Evolutionary conservation across 1,284 basidiomycete species (phyloP), one percentile per base, ranked within the genome.

Genomic region (Fomitopsis betulina): DNA sequence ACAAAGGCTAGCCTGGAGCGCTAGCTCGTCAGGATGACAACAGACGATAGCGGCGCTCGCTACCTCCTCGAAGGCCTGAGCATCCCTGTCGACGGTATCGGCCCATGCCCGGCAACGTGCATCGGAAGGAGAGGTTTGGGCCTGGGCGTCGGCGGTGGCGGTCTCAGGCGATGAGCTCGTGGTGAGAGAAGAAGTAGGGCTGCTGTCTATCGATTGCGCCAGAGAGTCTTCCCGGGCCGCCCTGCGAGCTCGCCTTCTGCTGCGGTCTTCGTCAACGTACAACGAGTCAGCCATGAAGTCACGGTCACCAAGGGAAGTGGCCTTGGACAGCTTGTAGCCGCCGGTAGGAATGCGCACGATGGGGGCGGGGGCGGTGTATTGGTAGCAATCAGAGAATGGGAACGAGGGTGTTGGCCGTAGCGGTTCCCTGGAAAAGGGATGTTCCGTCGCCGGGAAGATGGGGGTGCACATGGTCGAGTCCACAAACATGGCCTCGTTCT

Each of bases 341-440:
- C 37, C 23, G 12, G 40, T 55, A 7, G 42, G 42, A n/a, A 55
- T 37, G n/a, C 54, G 54, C 7, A 55, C 54, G 5, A 23, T 15
- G 1, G 30, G 5, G 5, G 30, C 21, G 1, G 32, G 15, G 42
- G 21, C 35, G 12, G 27, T 19, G 23, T 55, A 49, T 30, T 55
- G 54, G 43, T 55, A 55, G 23, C 54, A 55, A 6, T 17, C 15
- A 7, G 40, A 4, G 43, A 55, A 55, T 8, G 54, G 54, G 23
- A 55, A 55, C 10, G 40, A 12, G 3, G 42, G 40, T 10, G 3
- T 13, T 1, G 54, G 54, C 15, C 39, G 33, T 12, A 55, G 54
- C 5, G 37, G 37, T 13, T 43, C 21, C 9, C 53, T 7, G 6
- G 32, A 25, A 9, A 42, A 27, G 17, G 53, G 53, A 23, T 54